These are phyloP conservation scores for Rosa chinensis DNA, from an alignment of 306 rosid species.

Conservation along the genomic window DNA sequence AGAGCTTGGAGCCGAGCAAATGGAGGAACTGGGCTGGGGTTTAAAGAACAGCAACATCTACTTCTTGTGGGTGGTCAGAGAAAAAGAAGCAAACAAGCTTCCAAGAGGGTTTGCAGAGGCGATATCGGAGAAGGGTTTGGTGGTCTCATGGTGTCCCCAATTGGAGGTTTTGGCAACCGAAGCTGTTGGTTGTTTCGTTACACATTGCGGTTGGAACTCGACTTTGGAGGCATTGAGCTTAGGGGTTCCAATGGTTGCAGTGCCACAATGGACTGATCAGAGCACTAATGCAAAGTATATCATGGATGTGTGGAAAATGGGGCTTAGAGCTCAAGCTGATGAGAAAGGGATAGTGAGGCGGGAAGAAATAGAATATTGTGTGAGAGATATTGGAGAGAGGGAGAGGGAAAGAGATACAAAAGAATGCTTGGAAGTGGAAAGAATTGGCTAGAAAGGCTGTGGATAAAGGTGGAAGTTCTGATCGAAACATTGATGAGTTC, in stretches of 20 bases:
- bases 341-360: background rate
- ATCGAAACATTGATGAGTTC: background rate
- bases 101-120: slow-evolving; percentile 23
- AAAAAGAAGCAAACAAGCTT: slow-evolving; percentile 15
- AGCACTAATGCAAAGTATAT: background rate
- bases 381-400: background rate
- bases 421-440: background rate
- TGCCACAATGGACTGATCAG: background rate
- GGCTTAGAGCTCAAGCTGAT: background rate
- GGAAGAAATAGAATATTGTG: background rate
- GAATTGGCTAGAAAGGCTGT: background rate
- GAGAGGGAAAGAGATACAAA: background rate
- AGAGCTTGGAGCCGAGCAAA: background rate
- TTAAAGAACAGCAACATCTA: background rate
- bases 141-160: slow-evolving; percentile 8
- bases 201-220: background rate
- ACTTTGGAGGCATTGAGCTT: background rate
- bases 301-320: background rate
- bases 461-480: background rate
- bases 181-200: background rate
- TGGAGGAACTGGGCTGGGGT: background rate
- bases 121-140: slow-evolving; percentile 9
- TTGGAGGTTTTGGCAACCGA: background rate
- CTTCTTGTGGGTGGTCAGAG: slow-evolving; percentile 37
- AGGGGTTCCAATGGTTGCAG: background rate